Evolutionary conservation across 371 early-diverging fungal genomes (phyloP).

Genomic region (Amoeboaphelidium occidentale): DNA sequence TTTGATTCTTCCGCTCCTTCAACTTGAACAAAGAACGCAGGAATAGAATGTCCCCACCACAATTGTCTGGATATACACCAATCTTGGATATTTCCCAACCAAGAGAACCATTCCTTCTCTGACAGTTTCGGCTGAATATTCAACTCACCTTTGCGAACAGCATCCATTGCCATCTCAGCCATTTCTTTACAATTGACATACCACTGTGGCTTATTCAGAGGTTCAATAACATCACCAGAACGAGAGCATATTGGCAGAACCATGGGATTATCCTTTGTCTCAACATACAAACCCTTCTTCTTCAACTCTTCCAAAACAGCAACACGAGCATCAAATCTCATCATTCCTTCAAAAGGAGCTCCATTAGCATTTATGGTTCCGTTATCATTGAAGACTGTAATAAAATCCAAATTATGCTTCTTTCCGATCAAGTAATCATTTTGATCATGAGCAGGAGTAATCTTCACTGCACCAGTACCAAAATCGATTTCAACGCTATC

Average conservation of each 20-base stretch:
- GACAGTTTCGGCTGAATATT: slow-evolving; percentile 71
- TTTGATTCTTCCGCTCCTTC: slow-evolving; percentile 32
- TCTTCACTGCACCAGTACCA: slow-evolving; percentile 98
- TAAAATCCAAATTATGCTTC: slow-evolving; percentile 74
- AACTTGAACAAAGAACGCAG: slow-evolving; percentile 82
- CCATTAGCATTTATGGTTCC: slow-evolving; percentile 78
- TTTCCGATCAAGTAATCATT: slow-evolving; percentile 96
- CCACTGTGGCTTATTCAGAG: slow-evolving; percentile 98
- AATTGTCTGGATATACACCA: slow-evolving; percentile 96
- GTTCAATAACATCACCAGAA: slow-evolving; percentile 94
- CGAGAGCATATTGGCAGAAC: slow-evolving; percentile 72
- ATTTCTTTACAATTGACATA: slow-evolving; percentile 85
- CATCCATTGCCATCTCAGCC: slow-evolving; percentile 66
- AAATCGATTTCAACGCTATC: slow-evolving; percentile 81
- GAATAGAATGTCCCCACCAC: slow-evolving; percentile 99
- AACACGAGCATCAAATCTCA: slow-evolving; percentile 88
- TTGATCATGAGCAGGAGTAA: slow-evolving; percentile 98
- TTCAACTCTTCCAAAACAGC: slow-evolving; percentile 66
- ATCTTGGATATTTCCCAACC: slow-evolving; percentile 91
- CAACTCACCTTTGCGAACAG: slow-evolving; percentile 59
- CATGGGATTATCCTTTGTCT: slow-evolving; percentile 76
- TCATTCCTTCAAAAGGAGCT: slow-evolving; percentile 54
- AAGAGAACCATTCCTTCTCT: slow-evolving; percentile 84
- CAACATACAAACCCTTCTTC: slow-evolving; percentile 63
- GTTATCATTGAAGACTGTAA: slow-evolving; percentile 87